These are phyloP conservation scores for Suhomyces kilbournensis DNA, from an alignment of 805 yeast genomes.

Conservation along the genomic window DNA sequence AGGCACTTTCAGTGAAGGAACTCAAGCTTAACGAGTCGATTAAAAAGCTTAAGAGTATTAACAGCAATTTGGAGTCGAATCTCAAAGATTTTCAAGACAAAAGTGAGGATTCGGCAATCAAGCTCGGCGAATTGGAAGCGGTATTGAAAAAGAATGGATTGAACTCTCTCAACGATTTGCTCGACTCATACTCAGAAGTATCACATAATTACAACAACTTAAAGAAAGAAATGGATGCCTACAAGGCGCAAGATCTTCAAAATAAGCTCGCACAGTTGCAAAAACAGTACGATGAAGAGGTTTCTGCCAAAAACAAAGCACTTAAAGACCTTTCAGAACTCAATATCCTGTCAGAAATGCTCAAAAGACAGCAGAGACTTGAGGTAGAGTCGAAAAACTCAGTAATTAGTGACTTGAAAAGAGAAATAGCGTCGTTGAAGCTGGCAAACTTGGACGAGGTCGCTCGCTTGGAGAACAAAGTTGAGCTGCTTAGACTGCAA, in stretches of 20 bases:
- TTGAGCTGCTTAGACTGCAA: conserved; percentile 65
- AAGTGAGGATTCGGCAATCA: conserved; percentile 28
- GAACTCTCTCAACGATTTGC: conserved; percentile 26
- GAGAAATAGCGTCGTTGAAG: conserved; percentile 31
- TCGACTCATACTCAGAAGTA: conserved; percentile 16
- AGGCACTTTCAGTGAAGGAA: conserved; percentile 67
- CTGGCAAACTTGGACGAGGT: conserved; percentile 34
- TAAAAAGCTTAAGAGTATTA: conserved; percentile 49
- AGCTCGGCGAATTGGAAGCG: conserved; percentile 39
- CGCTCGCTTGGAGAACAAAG: conserved; percentile 59
- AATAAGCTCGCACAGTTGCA: conserved; percentile 23
- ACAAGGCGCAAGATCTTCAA: conserved; percentile 21
- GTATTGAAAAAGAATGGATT: conserved; percentile 26
- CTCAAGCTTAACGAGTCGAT: conserved; percentile 63
- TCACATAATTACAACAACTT: conserved; percentile 12
- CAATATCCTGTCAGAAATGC: conserved; percentile 32
- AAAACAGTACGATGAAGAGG: conserved; percentile 21
- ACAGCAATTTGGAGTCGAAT: conserved; percentile 28
- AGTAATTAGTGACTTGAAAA: conserved; percentile 28
- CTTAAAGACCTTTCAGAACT: conserved; percentile 27
- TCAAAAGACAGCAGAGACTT: conserved; percentile 27
- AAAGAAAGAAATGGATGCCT: conserved; percentile 15
- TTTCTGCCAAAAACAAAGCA: conserved; percentile 16
- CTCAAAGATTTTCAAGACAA: conserved; percentile 28
- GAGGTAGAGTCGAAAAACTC: conserved; percentile 33